Base-by-base conservation (phyloP, 2,329 filamentous ascomycete species). In the Colletotrichum agaves region DNA sequence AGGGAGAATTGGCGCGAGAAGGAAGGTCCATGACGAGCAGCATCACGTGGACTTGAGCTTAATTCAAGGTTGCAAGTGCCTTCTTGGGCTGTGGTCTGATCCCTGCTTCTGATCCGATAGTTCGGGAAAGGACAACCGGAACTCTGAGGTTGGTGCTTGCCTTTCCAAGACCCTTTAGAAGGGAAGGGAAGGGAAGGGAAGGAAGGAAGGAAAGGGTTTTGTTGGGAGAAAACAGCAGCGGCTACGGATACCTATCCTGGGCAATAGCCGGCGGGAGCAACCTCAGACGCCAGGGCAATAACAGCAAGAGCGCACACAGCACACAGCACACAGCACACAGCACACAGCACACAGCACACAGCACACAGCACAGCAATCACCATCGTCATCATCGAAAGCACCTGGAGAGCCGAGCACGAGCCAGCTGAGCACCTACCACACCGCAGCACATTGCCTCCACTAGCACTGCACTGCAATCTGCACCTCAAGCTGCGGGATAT, bases 361-460 rank as follows among this genome's bases (percentile, higher is more conserved):
- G n/a, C n/a, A n/a, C n/a, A n/a, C n/a, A n/a, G n/a, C n/a, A n/a
- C n/a, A n/a, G n/a, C n/a, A n/a, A n/a, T n/a, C n/a, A n/a, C n/a
- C n/a, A n/a, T n/a, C n/a, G n/a, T n/a, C n/a, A n/a, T n/a, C n/a
- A n/a, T n/a, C n/a, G n/a, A 37, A 37, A 37, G 39, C 5, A 58
- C 41, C 55, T 31, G 55, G 55, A 33, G 41, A 37, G 55, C 41
- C 33, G 13, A 58, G 55, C 53, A 43, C 55, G 52, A 56, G 52
- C 39, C 55, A 58, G 55, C 55, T 46, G 55, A 58, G 55, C 55
- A 58, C 55, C 41, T 33, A 31, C 55, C 55, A 33, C 47, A 12
- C 15, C 31, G 47, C 47, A 50, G 47, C 12, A 27, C 13, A 50
- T 15, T 23, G 47, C 47, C 33, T 23, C 12, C 46, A 49, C 12